Conservation (phyloP, 1,284 basidiomycete genomes). For the Exsudoporus floridanus region DNA sequence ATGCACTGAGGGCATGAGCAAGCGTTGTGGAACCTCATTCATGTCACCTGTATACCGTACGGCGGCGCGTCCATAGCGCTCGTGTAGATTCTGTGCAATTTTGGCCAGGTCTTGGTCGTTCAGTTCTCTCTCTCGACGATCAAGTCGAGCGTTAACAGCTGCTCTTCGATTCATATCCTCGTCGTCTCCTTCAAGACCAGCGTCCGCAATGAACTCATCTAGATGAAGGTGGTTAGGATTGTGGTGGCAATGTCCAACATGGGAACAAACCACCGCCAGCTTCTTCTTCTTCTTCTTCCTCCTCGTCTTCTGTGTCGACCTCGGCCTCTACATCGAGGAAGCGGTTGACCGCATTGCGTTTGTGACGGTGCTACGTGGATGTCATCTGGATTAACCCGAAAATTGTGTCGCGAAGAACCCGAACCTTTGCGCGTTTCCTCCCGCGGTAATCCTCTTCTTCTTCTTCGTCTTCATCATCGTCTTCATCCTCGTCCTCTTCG, state of each 20-base stretch:
- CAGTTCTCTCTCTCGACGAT: conserved; percentile 72
- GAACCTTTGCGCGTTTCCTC: conserved; percentile 59
- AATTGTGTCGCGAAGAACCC: conserved; percentile 7
- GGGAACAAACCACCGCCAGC: conserved; percentile 61
- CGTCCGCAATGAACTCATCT: conserved; percentile 85
- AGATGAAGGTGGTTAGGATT: conserved; percentile 12
- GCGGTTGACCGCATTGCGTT: conserved; percentile 63
- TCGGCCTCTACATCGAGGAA: conserved; percentile 97
- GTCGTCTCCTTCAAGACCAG: conserved; percentile 67
- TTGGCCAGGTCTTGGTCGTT: conserved; percentile 85
- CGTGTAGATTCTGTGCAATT: conserved; percentile 82
- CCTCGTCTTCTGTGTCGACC: conserved; percentile 92
- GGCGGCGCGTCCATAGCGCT: conserved; percentile 73
- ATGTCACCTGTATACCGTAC: conserved; percentile 84
- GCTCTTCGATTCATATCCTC: conserved; percentile 62
- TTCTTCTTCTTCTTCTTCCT: conserved; percentile 91
- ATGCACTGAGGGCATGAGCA: conserved; percentile 92
- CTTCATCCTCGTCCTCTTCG: conserved; percentile 52
- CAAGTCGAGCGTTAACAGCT: conserved; percentile 76
- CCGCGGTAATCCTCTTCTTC: conserved; percentile 45
- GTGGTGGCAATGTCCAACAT: neutral
- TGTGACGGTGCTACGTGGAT: conserved; percentile 56
- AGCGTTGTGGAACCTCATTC: conserved; percentile 93
- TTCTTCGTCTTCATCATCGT: conserved; percentile 43
- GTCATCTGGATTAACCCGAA: conserved; percentile 8